Evolutionary conservation across 306 rosid genomes (phyloP).

Genomic region (Psophocarpus tetragonolobus): DNA sequence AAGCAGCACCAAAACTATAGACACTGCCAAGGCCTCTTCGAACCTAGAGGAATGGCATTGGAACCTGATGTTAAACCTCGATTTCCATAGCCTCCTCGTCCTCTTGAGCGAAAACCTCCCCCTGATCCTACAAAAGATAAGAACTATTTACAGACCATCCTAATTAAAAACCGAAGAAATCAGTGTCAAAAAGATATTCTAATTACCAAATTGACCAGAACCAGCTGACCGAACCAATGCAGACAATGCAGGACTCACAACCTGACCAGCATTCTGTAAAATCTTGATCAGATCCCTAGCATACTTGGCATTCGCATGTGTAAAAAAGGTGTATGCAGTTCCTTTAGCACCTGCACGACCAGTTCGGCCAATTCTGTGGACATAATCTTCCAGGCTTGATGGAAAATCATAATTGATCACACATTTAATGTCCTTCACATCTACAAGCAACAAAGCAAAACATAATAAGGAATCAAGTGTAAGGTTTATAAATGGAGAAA

Average conservation of each 20-base stretch:
- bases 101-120: conserved; percentile 74
- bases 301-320: conserved; percentile 71
- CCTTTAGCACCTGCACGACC: conserved; percentile 99
- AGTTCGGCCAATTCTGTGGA: conserved; percentile 95
- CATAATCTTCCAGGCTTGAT: conserved; percentile 90
- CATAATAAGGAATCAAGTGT: conserved; percentile 23
- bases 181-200: background rate
- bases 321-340: conserved; percentile 82
- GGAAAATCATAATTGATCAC: conserved; percentile 98
- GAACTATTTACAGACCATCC: conserved; percentile 4
- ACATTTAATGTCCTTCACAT: conserved; percentile 96
- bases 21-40: conserved; percentile 63
- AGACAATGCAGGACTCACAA: conserved; percentile 63
- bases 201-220: conserved; percentile 63
- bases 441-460: conserved; percentile 51
- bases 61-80: conserved; percentile 71
- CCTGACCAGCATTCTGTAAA: conserved; percentile 84
- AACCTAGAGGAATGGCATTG: conserved; percentile 68
- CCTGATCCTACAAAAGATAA: conserved; percentile 53
- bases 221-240: conserved; percentile 64
- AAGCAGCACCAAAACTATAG: conserved; percentile 9
- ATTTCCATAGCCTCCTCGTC: conserved; percentile 78
- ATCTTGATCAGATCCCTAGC: conserved; percentile 79
- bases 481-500: conserved; percentile 47
- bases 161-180: background rate